Percentiles rank a stretch among this genome's conserved stretches.
Conservation (phyloP, 306 rosid species). For the Datisca glomerata region DNA sequence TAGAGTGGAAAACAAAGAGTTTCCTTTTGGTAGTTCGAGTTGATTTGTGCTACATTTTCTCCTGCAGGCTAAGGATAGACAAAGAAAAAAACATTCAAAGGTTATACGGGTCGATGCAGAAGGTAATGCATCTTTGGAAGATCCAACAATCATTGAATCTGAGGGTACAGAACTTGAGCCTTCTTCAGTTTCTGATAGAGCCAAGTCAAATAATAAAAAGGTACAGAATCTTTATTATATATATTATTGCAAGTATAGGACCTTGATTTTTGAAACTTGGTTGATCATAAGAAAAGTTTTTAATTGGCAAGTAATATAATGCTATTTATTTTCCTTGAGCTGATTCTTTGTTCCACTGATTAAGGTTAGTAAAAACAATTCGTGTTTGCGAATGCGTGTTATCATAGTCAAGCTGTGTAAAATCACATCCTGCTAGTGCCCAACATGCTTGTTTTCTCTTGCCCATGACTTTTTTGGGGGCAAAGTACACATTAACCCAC, state of each 20-base stretch:
- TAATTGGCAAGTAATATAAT: background rate
- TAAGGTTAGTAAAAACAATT: too few species aligned
- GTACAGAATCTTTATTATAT: constrained; percentile 21
- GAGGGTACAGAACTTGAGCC: constrained; percentile 41
- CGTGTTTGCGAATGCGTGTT: too few species aligned
- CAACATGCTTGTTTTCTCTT: too few species aligned
- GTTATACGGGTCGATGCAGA: constrained; percentile 81
- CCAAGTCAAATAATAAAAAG: constrained; percentile 67
- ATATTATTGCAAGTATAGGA: background rate
- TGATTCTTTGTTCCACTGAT: background rate
- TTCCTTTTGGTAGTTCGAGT: too few species aligned
- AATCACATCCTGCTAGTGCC: too few species aligned
- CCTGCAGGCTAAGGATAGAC: constrained; percentile 67
- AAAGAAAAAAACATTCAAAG: constrained; percentile 65
- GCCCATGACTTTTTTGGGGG: too few species aligned
- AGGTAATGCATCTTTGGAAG: constrained; percentile 89
- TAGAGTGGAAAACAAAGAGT: too few species aligned
- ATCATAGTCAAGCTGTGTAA: too few species aligned
- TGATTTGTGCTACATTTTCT: constrained; percentile 8
- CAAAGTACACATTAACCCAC: too few species aligned
- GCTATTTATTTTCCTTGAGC: background rate
- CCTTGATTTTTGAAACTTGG: background rate
- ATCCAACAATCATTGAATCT: constrained; percentile 34
- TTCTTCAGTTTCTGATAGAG: constrained; percentile 42
- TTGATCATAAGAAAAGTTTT: background rate